Conservation (phyloP, 305 asterid species). For the Fraxinus dipetala region DNA sequence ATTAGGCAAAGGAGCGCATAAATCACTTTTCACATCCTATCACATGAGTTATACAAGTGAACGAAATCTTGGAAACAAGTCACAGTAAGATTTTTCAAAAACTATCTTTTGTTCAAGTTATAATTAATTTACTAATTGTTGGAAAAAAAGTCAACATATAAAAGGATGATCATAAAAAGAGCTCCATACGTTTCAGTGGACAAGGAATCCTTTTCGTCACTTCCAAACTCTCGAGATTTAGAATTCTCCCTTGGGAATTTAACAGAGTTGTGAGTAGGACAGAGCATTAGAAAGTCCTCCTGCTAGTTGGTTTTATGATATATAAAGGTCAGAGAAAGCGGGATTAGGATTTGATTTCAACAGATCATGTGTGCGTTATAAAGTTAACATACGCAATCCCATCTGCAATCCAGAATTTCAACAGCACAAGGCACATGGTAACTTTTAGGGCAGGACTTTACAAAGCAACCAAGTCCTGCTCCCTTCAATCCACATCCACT, state of each 20-base stretch:
- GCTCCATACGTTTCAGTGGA: conserved; percentile 42
- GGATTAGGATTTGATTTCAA: conserved; percentile 12
- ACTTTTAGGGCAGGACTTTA: conserved; percentile 70
- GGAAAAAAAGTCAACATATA: neutral
- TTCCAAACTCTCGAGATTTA: conserved; percentile 34
- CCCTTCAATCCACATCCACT: conserved; percentile 81
- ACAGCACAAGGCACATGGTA: conserved; percentile 87
- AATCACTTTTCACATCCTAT: neutral
- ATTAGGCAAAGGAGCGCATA: neutral
- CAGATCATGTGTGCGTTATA: conserved; percentile 6
- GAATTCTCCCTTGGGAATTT: conserved; percentile 74
- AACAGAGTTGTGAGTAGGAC: conserved; percentile 64
- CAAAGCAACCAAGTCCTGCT: conserved; percentile 92
- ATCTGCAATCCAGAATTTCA: conserved; percentile 64
- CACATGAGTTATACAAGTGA: conserved; percentile 1
- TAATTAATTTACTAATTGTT: neutral
- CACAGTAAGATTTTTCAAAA: neutral
- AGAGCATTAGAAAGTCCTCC: conserved; percentile 69
- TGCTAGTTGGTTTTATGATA: conserved; percentile 25
- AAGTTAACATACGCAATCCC: conserved; percentile 67
- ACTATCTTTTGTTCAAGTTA: neutral
- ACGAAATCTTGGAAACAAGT: neutral
- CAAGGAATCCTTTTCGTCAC: conserved; percentile 29
- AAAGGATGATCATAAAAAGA: conserved; percentile 3
- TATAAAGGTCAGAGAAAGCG: conserved; percentile 7